These are phyloP conservation scores for Aureobasidium vineae DNA, from an alignment of 2,329 filamentous ascomycete genomes.

Conservation along the genomic window DNA sequence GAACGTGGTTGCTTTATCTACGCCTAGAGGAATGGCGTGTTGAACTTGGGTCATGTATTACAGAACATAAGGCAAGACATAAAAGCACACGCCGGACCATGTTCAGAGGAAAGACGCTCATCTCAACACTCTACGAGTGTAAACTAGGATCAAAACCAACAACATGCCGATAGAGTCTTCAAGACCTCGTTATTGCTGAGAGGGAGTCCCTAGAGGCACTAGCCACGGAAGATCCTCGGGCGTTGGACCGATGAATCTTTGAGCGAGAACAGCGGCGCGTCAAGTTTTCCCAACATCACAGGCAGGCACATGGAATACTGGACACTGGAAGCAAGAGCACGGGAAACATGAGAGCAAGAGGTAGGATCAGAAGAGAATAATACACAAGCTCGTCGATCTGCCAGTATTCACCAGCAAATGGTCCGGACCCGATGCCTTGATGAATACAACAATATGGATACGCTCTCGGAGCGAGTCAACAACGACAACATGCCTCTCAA, in stretches of 20 bases:
- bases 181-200: not conserved
- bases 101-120: not conserved
- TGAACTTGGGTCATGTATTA: not conserved
- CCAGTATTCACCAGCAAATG: conserved; percentile 6
- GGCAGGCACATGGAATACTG: not conserved
- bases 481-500: conserved; percentile 17
- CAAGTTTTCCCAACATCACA: conserved; percentile 6
- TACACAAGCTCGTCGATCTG: conserved; percentile 12
- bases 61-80: not conserved
- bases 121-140: not conserved
- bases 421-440: not conserved
- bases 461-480: conserved; percentile 18
- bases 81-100: not conserved
- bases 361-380: not conserved
- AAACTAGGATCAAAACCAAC: not conserved
- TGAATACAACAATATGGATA: conserved; percentile 10
- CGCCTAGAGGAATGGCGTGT: not conserved
- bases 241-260: not conserved
- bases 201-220: not conserved
- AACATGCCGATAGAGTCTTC: not conserved
- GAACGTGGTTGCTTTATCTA: not conserved
- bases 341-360: not conserved
- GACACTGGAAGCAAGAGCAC: conserved; percentile 5
- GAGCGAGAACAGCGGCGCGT: not conserved
- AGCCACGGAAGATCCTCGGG: not conserved